These are phyloP conservation scores for Hanseniaspora meyeri DNA, from an alignment of 805 yeast genomes.

Conservation along the genomic window DNA sequence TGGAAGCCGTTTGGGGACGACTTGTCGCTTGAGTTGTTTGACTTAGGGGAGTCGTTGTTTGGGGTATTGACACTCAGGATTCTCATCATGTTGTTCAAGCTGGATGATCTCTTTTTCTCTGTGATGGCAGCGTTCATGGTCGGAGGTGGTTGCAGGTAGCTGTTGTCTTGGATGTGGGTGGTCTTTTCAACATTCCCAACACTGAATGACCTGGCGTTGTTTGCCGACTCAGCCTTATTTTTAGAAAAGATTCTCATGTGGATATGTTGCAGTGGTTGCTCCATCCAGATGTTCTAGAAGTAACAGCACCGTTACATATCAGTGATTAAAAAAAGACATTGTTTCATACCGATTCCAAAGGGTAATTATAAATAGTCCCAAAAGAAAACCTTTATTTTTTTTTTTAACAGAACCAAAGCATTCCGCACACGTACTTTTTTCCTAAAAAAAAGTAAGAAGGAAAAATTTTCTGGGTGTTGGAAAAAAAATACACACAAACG, in stretches of 20 bases:
- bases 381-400: too few species aligned
- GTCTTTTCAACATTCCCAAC: slow-evolving; percentile 6
- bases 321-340: too few species aligned
- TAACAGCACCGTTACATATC: too few species aligned
- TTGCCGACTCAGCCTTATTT: slow-evolving; percentile 11
- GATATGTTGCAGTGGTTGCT: slow-evolving; percentile 1
- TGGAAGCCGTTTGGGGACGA: slow-evolving; percentile 8
- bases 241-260: slow-evolving; percentile 17
- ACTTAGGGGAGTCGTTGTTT: not conserved
- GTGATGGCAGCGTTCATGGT: slow-evolving; percentile 1
- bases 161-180: not conserved
- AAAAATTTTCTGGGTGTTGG: too few species aligned
- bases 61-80: slow-evolving; percentile 5
- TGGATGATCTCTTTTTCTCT: slow-evolving; percentile 9
- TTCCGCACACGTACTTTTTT: too few species aligned
- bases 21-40: not conserved
- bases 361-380: too few species aligned
- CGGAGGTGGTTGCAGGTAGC: slow-evolving; percentile 7
- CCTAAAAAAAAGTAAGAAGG: too few species aligned
- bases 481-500: too few species aligned
- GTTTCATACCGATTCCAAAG: too few species aligned
- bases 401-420: too few species aligned
- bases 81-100: slow-evolving; percentile 13
- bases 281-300: too few species aligned
- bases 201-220: not conserved